Base-by-base conservation (phyloP, 495 filamentous ascomycete genomes). In the Hypomontagnella submonticulosa region DNA sequence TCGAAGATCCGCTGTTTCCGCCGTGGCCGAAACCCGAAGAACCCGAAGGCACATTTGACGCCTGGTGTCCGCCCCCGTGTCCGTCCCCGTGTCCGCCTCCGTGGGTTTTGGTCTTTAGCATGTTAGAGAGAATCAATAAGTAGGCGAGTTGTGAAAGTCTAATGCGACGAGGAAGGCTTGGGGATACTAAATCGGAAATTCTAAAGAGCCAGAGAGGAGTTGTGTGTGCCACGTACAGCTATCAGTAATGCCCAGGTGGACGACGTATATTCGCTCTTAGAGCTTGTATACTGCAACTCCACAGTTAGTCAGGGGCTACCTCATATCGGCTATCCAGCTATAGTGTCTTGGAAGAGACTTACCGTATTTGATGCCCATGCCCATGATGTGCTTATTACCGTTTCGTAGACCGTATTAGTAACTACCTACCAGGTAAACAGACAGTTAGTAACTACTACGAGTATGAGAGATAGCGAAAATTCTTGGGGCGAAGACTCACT, bases 361-460 rank as follows among this genome's bases (percentile, higher is more conserved):
- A 64, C 61, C 6, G 27, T 16, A 2, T 57, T 19, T 0, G 49
- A 47, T 33, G 36, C 23, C 48, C 47, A 47, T 33, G 36, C 23
- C 48, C 47, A 58, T 20, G 48, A 54, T 1, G 54, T 58, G 18
- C 19, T 53, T 47, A 59, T 36, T 19, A 65, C 54, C 8, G 61
- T 65, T 54, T 58, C 27, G 3, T 41, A 48, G 3, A 65, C 48
- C 3, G 61, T 65, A 32, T 54, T 46, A 16, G 61, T 65, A 7
- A 65, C 41, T 3, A 58, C 53, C 61, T 65, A 20, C 15, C 30
- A 43, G 13, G 27, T 0, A 38, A 42, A 5, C 33, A 15, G 16
- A 20, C 41, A 10, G 44, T 63, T 20, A 63, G 61, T 16, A 42
- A 15, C 9, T 4, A 18, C 6, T 27, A 30, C 20, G 43, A 10